Evolutionary conservation across 228 moss, liverwort and hornwort species (phyloP).

Genomic region (Sphagnum fallax): DNA sequence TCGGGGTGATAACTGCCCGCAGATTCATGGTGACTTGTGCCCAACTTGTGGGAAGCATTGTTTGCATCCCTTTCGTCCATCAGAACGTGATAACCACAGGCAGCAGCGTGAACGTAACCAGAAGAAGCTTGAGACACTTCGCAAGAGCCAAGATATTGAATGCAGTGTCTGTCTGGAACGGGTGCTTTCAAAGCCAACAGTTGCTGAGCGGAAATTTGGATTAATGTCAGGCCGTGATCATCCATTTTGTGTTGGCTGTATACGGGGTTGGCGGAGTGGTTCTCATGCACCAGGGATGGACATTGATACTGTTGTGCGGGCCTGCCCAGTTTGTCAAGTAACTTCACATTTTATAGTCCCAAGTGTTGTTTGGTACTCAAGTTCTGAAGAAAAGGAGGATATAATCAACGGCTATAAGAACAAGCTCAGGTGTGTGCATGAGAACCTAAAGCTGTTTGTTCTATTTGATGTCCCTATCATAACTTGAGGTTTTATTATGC

Average conservation of each 20-base stretch:
- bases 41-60: constrained; percentile 80
- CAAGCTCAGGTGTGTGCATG: constrained; percentile 54
- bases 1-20: constrained; percentile 60
- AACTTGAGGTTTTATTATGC: too few species aligned
- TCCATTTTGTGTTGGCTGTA: constrained; percentile 87
- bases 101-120: constrained; percentile 75
- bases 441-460: too few species aligned
- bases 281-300: constrained; percentile 87
- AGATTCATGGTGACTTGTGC: constrained; percentile 76
- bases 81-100: constrained; percentile 70
- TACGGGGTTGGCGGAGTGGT: constrained; percentile 89
- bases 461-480: too few species aligned
- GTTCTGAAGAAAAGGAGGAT: constrained; percentile 73
- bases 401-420: constrained; percentile 81
- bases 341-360: constrained; percentile 87
- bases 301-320: constrained; percentile 74
- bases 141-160: constrained; percentile 87
- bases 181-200: constrained; percentile 65
- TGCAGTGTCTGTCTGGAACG: constrained; percentile 88
- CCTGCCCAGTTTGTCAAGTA: constrained; percentile 88
- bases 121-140: constrained; percentile 72
- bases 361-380: constrained; percentile 82
- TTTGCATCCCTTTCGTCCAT: constrained; percentile 67
- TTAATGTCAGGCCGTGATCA: constrained; percentile 96
- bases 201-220: constrained; percentile 89